Percentiles rank a stretch among this genome's conserved stretches.
Evolutionary conservation across 345 rosid species (phyloP).

Genomic region (Pseudoturritis turrita): DNA sequence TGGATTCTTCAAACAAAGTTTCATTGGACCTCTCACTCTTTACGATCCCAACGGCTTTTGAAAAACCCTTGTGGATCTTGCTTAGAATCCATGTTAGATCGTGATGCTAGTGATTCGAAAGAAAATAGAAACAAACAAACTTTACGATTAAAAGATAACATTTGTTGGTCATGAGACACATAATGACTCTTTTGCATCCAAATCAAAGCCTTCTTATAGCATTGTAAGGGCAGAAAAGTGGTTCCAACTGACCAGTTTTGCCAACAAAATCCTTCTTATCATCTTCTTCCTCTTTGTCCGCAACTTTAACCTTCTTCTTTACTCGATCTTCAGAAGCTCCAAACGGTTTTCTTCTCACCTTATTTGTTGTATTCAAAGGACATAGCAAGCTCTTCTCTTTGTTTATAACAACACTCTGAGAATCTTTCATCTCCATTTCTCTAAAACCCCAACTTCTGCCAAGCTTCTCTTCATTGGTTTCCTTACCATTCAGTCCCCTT

Average conservation of each 20-base stretch:
- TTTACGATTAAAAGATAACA: neutral
- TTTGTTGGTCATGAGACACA: neutral
- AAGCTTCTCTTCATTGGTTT: neutral
- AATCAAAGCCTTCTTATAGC: conserved; percentile 2
- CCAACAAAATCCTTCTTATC: neutral
- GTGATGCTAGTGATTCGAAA: neutral
- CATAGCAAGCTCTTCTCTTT: conserved; percentile 48
- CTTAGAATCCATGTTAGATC: neutral
- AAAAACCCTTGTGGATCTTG: neutral
- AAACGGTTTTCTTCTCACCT: conserved; percentile 43
- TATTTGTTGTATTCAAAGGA: conserved; percentile 37
- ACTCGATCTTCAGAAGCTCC: conserved; percentile 40
- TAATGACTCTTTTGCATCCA: neutral
- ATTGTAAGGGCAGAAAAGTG: neutral
- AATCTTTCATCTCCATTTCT: conserved; percentile 33
- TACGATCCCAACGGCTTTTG: no score
- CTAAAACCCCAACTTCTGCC: conserved; percentile 9
- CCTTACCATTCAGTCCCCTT: conserved; percentile 14
- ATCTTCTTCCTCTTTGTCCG: conserved; percentile 46
- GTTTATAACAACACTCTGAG: conserved; percentile 20
- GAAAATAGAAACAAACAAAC: neutral
- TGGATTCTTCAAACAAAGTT: neutral
- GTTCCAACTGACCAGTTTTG: neutral
- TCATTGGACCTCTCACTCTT: no score
- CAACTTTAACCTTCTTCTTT: conserved; percentile 49